These are phyloP conservation scores for Xylaria castorea DNA, from an alignment of 495 filamentous ascomycete genomes.

Conservation along the genomic window DNA sequence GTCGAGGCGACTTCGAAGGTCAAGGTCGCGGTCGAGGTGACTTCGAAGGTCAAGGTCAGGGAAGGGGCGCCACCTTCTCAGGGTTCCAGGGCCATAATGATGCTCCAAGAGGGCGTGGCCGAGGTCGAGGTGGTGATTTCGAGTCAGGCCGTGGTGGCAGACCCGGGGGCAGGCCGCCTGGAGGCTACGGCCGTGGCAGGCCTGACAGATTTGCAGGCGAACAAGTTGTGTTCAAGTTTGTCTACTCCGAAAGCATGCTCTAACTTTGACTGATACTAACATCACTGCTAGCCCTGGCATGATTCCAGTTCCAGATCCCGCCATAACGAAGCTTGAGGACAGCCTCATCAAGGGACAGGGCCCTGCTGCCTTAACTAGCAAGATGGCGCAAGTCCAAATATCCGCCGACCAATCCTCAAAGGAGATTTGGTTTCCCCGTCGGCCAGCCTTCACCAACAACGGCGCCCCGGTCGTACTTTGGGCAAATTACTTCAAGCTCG, in stretches of 20 bases:
- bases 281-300: conserved; percentile 3
- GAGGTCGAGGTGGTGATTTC: conserved; percentile 26
- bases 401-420: conserved; percentile 21
- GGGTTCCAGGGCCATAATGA: conserved; percentile 30
- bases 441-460: conserved; percentile 66
- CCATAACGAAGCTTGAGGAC: conserved; percentile 47
- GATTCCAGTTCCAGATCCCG: conserved; percentile 32
- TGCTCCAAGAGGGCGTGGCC: conserved; percentile 29
- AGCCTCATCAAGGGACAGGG: conserved; percentile 35
- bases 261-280: not conserved
- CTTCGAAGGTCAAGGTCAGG: conserved; percentile 28
- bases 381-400: conserved; percentile 42
- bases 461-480: conserved; percentile 61
- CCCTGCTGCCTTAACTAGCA: conserved; percentile 17
- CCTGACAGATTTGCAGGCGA: conserved; percentile 36
- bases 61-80: conserved; percentile 35
- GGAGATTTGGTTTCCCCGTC: conserved; percentile 44
- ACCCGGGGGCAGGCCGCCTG: no score
- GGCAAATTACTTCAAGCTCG: conserved; percentile 69
- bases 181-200: conserved; percentile 25
- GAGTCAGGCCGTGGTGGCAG: conserved; percentile 27
- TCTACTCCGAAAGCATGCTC: not conserved
- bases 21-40: conserved; percentile 38
- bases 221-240: conserved; percentile 42
- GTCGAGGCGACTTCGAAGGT: conserved; percentile 36